A percentile compares a stretch with the other conserved stretches of the same genome.
Evolutionary conservation across 2,329 filamentous ascomycete species (phyloP).

Genomic region (Metarhizium brunneum): DNA sequence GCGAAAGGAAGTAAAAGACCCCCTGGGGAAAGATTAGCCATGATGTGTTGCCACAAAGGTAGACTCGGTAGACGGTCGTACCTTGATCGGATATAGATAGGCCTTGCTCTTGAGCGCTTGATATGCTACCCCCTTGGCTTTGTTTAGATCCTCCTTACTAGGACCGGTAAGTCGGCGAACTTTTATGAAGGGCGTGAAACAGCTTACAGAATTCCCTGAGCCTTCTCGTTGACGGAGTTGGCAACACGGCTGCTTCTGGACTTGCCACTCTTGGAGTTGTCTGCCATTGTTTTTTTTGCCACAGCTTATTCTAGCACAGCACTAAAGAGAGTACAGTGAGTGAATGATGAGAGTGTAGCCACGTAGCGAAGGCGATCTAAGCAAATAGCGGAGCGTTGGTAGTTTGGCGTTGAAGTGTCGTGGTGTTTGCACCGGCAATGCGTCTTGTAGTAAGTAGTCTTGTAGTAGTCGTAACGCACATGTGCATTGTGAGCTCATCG

Average conservation of each 20-base stretch:
- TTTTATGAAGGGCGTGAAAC: neutral
- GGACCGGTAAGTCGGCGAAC: neutral
- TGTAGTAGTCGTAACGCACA: no score
- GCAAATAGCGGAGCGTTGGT: neutral
- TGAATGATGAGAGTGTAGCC: neutral
- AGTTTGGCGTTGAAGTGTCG: neutral
- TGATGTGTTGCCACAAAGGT: neutral
- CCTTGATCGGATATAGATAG: conserved; percentile 79
- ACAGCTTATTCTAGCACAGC: neutral
- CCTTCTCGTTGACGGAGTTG: conserved; percentile 32
- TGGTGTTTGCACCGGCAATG: no score
- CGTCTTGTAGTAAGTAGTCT: no score
- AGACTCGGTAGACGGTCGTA: conserved; percentile 14
- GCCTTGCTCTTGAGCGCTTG: conserved; percentile 67
- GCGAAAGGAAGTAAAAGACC: conserved; percentile 48
- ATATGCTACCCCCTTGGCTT: conserved; percentile 51
- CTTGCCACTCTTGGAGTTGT: conserved; percentile 9
- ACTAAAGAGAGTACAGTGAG: neutral
- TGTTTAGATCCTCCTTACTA: conserved; percentile 62
- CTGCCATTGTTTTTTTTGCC: conserved; percentile 6
- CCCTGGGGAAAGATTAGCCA: conserved; percentile 29
- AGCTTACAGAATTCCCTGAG: conserved; percentile 39
- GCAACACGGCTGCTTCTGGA: conserved; percentile 23
- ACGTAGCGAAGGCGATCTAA: neutral
- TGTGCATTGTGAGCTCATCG: no score